Conservation (phyloP, 352 stramenopile species). For the Pythium dissotocum region DNA sequence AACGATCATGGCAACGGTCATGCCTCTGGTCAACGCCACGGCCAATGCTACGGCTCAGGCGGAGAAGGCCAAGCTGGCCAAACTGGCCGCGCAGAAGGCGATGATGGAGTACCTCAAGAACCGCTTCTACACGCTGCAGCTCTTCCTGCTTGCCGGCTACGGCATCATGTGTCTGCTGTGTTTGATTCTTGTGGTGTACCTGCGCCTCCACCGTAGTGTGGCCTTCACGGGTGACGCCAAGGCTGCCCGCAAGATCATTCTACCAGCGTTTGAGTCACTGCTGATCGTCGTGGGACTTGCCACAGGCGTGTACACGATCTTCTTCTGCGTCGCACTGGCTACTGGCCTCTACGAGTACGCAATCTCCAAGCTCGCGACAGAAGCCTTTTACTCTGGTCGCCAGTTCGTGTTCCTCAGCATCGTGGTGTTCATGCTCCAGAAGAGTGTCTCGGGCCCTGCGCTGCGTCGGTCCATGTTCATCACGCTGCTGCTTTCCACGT, state of each 20-base stretch:
- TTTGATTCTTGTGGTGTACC: slow-evolving; percentile 24
- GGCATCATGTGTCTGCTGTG: slow-evolving; percentile 17
- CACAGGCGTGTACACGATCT: slow-evolving; percentile 30
- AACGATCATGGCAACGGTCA: neutral
- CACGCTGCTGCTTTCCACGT: slow-evolving; percentile 27
- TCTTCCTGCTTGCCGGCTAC: slow-evolving; percentile 19
- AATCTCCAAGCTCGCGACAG: slow-evolving; percentile 20
- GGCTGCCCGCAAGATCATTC: slow-evolving; percentile 38
- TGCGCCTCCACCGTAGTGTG: slow-evolving; percentile 34
- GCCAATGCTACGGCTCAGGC: neutral
- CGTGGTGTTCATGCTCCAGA: slow-evolving; percentile 41
- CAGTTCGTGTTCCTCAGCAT: slow-evolving; percentile 45
- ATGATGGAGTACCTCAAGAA: slow-evolving; percentile 14
- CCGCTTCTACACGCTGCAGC: slow-evolving; percentile 11
- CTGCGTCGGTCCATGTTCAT: slow-evolving; percentile 31
- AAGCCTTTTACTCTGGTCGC: slow-evolving; percentile 36
- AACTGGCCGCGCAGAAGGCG: slow-evolving; percentile 21
- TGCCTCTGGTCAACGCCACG: slow-evolving; percentile 1
- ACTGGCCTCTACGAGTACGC: slow-evolving; percentile 12
- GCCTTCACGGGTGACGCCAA: slow-evolving; percentile 34
- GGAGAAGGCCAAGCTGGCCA: slow-evolving; percentile 32
- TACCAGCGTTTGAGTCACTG: slow-evolving; percentile 46
- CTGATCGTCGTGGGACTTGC: slow-evolving; percentile 35
- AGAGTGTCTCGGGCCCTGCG: slow-evolving; percentile 35
- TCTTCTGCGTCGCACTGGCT: slow-evolving; percentile 25